Evolutionary conservation across 1,284 basidiomycete species (phyloP).

Genomic region (Trametes polyzona): DNA sequence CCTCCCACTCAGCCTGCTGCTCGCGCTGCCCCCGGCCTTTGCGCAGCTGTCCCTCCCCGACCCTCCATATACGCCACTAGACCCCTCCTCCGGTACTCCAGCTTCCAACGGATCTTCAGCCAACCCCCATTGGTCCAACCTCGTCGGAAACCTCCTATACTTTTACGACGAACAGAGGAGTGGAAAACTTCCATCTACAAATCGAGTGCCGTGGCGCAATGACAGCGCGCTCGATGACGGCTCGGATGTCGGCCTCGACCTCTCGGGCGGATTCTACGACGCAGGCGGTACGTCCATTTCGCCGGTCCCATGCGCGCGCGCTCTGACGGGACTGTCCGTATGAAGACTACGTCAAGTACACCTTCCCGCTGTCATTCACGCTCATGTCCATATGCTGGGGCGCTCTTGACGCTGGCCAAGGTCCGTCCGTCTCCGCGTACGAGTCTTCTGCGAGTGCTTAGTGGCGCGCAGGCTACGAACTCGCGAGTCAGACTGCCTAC

Average conservation of each 20-base stretch:
- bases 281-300: slow-evolving; percentile 69
- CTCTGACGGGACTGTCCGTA: too few relatives aligned
- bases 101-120: slow-evolving; percentile 49
- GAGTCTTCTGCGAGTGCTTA: neutral
- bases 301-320: too few relatives aligned
- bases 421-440: slow-evolving; percentile 36
- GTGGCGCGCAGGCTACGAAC: slow-evolving; percentile 65
- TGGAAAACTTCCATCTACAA: slow-evolving; percentile 69
- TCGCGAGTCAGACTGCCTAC: slow-evolving; percentile 85
- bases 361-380: slow-evolving; percentile 81
- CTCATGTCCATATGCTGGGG: slow-evolving; percentile 89
- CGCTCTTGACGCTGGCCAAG: slow-evolving; percentile 80
- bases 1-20: neutral
- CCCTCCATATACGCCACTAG: slow-evolving; percentile 65
- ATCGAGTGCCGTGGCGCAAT: slow-evolving; percentile 88
- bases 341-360: slow-evolving; percentile 85
- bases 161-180: slow-evolving; percentile 93
- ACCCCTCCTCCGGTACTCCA: slow-evolving; percentile 58
- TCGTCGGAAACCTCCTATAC: slow-evolving; percentile 82
- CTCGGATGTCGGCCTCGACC: slow-evolving; percentile 70
- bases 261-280: slow-evolving; percentile 90
- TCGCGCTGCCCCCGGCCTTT: neutral
- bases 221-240: slow-evolving; percentile 81
- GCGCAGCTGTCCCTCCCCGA: slow-evolving; percentile 67
- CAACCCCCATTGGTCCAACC: slow-evolving; percentile 79